phyloP scores from a whole-genome alignment of 176 grass and related monocot species.

The Pontederia paniculata region DNA sequence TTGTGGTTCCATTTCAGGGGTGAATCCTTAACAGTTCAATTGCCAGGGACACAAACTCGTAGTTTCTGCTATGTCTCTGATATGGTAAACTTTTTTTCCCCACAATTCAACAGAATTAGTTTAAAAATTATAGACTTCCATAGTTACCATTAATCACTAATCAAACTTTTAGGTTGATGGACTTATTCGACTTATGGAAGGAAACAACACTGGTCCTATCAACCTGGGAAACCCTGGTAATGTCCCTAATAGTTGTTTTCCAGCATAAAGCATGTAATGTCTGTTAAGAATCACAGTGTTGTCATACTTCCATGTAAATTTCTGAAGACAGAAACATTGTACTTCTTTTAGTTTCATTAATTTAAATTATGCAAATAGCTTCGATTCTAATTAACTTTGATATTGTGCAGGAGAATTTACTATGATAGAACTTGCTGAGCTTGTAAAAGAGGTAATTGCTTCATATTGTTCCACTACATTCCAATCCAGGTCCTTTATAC shows the following conservation, averaged over 20 bases:
- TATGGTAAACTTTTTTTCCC: conserved; percentile 45
- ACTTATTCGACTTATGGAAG: conserved; percentile 98
- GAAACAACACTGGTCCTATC: conserved; percentile 89
- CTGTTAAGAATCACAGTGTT: background rate
- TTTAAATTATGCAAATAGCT: background rate
- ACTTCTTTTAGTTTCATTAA: background rate
- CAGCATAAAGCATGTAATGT: background rate
- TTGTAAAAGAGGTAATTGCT: conserved; percentile 67
- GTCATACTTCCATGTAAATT: background rate
- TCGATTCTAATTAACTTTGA: background rate
- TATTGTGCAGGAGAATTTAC: conserved; percentile 73
- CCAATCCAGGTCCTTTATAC: background rate
- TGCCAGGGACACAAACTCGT: conserved; percentile 92
- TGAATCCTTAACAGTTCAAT: conserved; percentile 83
- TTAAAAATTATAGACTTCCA: background rate
- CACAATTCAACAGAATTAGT: background rate
- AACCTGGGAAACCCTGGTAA: conserved; percentile 96
- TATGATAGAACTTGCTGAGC: conserved; percentile 97
- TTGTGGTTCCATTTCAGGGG: conserved; percentile 35
- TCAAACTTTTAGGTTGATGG: conserved; percentile 70
- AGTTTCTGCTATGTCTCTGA: conserved; percentile 98
- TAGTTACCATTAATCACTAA: background rate
- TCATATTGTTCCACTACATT: background rate
- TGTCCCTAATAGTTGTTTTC: background rate
- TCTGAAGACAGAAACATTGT: too few species aligned